Evolutionary conservation across 306 rosid genomes (phyloP), one percentile per base, ranked within the genome.

Genomic region (Trifolium pratense): DNA sequence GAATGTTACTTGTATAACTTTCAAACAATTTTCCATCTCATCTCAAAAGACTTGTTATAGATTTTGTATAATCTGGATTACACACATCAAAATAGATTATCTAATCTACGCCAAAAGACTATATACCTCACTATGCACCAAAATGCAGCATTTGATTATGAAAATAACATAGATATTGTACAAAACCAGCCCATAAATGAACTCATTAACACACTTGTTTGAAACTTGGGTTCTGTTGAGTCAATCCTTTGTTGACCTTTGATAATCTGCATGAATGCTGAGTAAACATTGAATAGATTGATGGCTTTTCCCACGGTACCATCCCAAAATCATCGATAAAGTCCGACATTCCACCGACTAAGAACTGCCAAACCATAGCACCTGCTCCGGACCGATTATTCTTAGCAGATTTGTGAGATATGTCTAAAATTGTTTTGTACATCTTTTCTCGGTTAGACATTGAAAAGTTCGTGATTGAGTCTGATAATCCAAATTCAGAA

Each of bases 401-500:
- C 93, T 82, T 91, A 1, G 97, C 99, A 70, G 97, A 91, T 78
- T 90, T 90, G 89, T 87, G 79, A 69, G 79, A 78, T 55, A 86
- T 65, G 69, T 91, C 93, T 6, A 81, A 68, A 77, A 95, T 86
- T 23, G 82, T 76, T 82, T 26, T 70, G 76, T 84, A 88, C 81
- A 91, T 87, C 59, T 43, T 84, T 51, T 90, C 94, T 17, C 95
- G 82, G 71, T 95, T 83, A 0, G 86, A 21, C 46, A 78, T 82
- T 0, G 85, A 81, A 53, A 80, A 93, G 80, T 87, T 89, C 69
- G 78, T 62, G 81, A 82, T 85, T 66, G 81, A 71, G 87, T 88
- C 83, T 39, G 99, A 90, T 78, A 89, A 78, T 20, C 99, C 97
- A 15, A 80, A 94, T 76, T 94, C 99, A 3, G 99, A 89, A 83